phyloP scores from a whole-genome alignment of 495 filamentous ascomycete genomes.

The Aspergillus baeticus region DNA sequence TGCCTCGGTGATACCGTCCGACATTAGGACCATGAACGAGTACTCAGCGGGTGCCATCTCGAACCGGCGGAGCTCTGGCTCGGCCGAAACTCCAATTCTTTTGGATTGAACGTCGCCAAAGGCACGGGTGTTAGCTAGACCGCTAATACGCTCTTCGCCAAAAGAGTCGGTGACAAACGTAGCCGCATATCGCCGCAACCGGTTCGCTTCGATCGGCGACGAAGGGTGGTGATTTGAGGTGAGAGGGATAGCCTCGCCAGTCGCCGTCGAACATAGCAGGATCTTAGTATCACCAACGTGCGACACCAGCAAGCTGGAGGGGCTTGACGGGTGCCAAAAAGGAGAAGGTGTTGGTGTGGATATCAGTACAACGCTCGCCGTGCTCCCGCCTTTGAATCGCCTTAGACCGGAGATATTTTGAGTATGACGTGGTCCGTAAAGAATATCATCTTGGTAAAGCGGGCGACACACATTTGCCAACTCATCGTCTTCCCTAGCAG shows the following conservation, averaged over 20 bases:
- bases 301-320: slow-evolving; percentile 78
- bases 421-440: slow-evolving; percentile 62
- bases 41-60: slow-evolving; percentile 80
- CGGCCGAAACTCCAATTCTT: slow-evolving; percentile 87
- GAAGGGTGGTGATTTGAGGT: slow-evolving; percentile 90
- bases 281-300: slow-evolving; percentile 94
- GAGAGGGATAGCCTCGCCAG: slow-evolving; percentile 72
- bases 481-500: slow-evolving; percentile 69
- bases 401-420: slow-evolving; percentile 64
- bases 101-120: slow-evolving; percentile 93
- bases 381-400: slow-evolving; percentile 89
- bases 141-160: slow-evolving; percentile 92
- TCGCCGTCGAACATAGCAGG: slow-evolving; percentile 77
- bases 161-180: slow-evolving; percentile 94
- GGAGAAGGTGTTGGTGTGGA: slow-evolving; percentile 87
- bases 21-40: slow-evolving; percentile 82
- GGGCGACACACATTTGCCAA: slow-evolving; percentile 65
- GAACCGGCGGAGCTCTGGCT: slow-evolving; percentile 77
- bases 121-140: slow-evolving; percentile 88
- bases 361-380: slow-evolving; percentile 83
- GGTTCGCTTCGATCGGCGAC: slow-evolving; percentile 75
- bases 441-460: slow-evolving; percentile 76
- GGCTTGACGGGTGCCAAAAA: slow-evolving; percentile 89
- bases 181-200: slow-evolving; percentile 80
- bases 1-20: slow-evolving; percentile 82